phyloP scores from a whole-genome alignment of 192 early-diverging fungal genomes.

The Anaeromyces robustus region DNA sequence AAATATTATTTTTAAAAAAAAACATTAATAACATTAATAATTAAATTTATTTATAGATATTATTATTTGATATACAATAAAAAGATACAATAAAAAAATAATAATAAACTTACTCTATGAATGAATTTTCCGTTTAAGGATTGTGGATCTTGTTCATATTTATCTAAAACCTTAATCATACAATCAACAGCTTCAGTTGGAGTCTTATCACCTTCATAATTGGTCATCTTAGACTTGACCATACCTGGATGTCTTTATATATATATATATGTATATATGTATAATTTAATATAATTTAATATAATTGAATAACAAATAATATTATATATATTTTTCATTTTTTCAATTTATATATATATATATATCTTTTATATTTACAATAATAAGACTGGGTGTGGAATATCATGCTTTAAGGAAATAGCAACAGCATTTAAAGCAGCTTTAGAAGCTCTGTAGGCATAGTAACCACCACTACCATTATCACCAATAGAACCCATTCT shows the following conservation, averaged over 20 bases:
- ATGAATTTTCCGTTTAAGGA: not conserved
- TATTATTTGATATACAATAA: no score
- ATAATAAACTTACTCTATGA: not conserved
- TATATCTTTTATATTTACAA: not conserved
- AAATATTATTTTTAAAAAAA: no score
- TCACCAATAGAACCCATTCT: constrained; percentile 10
- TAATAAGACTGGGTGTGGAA: not conserved
- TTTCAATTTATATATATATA: not conserved
- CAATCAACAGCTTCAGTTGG: constrained; percentile 6
- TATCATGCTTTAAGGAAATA: constrained; percentile 5
- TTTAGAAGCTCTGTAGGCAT: constrained; percentile 12
- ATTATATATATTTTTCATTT: no score
- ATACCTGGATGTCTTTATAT: constrained; percentile 9
- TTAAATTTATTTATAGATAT: no score
- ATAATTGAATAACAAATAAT: no score
- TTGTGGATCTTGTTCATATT: not conserved
- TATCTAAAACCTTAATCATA: constrained; percentile 11
- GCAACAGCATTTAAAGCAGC: constrained; percentile 9
- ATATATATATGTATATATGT: no score
- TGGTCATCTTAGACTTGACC: constrained; percentile 12
- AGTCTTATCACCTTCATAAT: constrained; percentile 5
- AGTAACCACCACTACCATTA: constrained; percentile 7
- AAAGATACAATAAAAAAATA: not conserved
- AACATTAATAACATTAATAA: no score
- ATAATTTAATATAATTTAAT: no score